A percentile compares a stretch with the other conserved stretches of the same genome.
Evolutionary conservation across 169 alveolate genomes (phyloP).

Genomic region (Theileria parva): DNA sequence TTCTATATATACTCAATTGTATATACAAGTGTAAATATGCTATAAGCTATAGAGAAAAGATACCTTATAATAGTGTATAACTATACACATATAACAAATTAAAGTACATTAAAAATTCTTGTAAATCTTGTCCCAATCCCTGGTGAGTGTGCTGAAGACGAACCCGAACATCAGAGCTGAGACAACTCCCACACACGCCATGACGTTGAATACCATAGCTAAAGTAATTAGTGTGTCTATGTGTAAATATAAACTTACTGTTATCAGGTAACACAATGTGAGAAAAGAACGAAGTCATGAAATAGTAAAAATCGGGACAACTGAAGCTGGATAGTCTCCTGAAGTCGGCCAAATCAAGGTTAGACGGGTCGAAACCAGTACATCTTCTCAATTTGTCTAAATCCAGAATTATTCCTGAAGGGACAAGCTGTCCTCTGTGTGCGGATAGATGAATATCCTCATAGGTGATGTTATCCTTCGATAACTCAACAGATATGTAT

Average conservation of each 20-base stretch:
- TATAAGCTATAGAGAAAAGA: no score
- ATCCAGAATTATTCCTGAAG: conserved; percentile 36
- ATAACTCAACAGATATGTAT: conserved; percentile 33
- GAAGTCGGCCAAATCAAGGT: neutral
- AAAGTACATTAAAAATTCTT: neutral
- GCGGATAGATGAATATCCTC: conserved; percentile 38
- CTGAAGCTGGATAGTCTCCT: neutral
- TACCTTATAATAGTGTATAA: no score
- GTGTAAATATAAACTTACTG: conserved; percentile 12
- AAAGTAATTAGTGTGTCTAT: neutral
- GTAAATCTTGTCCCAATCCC: conserved; percentile 29
- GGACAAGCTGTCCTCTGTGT: conserved; percentile 57
- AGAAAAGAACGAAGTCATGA: conserved; percentile 33
- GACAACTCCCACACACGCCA: conserved; percentile 53
- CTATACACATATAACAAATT: neutral
- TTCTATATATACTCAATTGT: neutral
- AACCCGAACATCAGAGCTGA: conserved; percentile 47
- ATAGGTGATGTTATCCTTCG: conserved; percentile 38
- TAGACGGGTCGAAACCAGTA: neutral
- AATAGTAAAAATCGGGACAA: neutral
- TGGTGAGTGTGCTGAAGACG: conserved; percentile 27
- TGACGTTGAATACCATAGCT: conserved; percentile 59
- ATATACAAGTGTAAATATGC: no score
- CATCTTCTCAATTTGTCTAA: neutral
- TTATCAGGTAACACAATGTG: conserved; percentile 46